These are phyloP conservation scores for Syzygium jambos DNA, from an alignment of 345 rosid species.

Conservation along the genomic window DNA sequence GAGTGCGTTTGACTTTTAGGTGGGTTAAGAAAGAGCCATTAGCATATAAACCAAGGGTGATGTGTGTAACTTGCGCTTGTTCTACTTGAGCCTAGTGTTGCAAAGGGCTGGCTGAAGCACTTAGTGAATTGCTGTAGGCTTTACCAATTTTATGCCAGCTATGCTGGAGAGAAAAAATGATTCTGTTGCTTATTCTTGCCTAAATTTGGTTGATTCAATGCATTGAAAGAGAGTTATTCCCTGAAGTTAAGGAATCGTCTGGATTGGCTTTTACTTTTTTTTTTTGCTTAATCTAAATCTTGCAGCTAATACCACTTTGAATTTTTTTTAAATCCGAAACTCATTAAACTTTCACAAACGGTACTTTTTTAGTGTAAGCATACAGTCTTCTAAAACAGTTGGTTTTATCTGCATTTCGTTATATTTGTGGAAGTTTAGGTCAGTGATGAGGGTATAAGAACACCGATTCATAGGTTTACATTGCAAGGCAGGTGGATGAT, in stretches of 20 bases:
- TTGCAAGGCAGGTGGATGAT: not conserved
- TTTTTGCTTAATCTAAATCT: not conserved
- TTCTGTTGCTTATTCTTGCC: not conserved
- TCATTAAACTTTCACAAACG: not conserved
- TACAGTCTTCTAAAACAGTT: not conserved
- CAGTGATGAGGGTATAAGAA: not conserved
- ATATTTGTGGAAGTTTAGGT: not conserved
- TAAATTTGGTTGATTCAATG: not conserved
- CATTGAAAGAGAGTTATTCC: not conserved
- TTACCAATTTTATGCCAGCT: not conserved
- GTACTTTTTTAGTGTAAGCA: not conserved
- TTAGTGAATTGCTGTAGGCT: not conserved
- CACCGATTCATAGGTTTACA: not conserved
- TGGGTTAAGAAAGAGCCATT: not conserved
- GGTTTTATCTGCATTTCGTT: not conserved
- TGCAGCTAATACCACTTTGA: not conserved
- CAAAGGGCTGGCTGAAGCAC: not conserved
- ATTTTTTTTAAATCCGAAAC: not conserved
- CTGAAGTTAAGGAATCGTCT: not conserved
- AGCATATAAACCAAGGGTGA: not conserved
- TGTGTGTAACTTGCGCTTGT: not conserved
- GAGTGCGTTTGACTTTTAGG: not conserved
- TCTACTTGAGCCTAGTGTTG: not conserved
- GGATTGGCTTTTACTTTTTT: not conserved
- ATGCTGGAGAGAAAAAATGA: not conserved